Evolutionary conservation across 441 rosid genomes (phyloP), one percentile per base, ranked within the genome.

Genomic region (Pelargonium australe): DNA sequence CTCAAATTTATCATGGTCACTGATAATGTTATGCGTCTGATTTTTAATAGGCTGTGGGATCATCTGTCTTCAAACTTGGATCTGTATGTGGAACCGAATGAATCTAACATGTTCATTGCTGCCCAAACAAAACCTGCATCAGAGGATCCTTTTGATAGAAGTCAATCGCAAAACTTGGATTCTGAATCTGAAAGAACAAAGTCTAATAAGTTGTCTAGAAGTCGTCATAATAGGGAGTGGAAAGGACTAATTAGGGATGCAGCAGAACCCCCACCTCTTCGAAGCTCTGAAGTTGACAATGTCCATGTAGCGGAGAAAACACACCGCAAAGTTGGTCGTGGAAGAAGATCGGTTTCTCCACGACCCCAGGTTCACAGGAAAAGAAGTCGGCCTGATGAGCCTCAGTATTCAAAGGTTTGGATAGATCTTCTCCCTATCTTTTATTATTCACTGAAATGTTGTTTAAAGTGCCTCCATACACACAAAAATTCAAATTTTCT

Each of bases 41-140:
- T 67, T 83, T 70, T 63, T 45, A 73, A 73, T 85, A 95, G 99
- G 99, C 73, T 95, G 77, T 95, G 99, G 99, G 97, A 89, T 81
- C 98, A 92, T 83, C 77, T 92, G 73, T 76, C 88, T 60, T 77
- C 88, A 66, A 82, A 80, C 79, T 63, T 84, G 78, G 83, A 87
- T 79, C 70, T 76, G 17, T 90, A 95, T 77, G 80, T 83, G 68
- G 77, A 65, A 13, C 81, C 85, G 64, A 79, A 68, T 44, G 88
- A 80, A 67, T 68, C 80, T 70, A 31, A 72, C 4, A 53, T 5
- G 19, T 16, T 17, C 4, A 8, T 53, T n/a, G 60, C 63, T 57
- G 63, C 11, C 25, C 67, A 79, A 75, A 66, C 40, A 61, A 75
- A 72, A 60, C 74, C 82, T 14, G 4, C 67, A 64, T 9, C 65